These are phyloP conservation scores for Solanum virginianum DNA, from an alignment of 257 asterid species.

Conservation along the genomic window DNA sequence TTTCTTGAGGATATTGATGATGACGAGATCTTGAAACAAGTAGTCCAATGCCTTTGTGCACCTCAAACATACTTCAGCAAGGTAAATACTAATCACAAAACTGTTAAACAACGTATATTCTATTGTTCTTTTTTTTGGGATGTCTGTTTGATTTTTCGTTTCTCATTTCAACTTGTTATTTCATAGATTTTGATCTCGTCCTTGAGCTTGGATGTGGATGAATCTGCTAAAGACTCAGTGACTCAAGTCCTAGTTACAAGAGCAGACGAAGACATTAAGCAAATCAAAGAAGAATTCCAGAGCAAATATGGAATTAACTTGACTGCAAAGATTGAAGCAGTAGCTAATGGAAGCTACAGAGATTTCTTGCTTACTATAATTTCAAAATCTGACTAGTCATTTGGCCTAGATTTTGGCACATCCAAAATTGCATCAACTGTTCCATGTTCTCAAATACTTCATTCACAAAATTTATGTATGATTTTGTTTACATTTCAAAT, in stretches of 20 bases:
- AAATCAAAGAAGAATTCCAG: conserved; percentile 43
- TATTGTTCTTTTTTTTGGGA: neutral
- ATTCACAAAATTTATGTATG: neutral
- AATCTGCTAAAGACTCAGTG: conserved; percentile 37
- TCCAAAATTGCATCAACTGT: neutral
- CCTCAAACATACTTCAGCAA: conserved; percentile 48
- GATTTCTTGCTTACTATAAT: conserved; percentile 61
- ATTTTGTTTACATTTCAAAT: neutral
- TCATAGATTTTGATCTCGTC: conserved; percentile 43
- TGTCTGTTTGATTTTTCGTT: neutral
- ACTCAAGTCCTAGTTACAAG: conserved; percentile 53
- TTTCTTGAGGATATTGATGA: conserved; percentile 37
- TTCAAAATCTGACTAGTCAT: conserved; percentile 4
- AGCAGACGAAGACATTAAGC: conserved; percentile 63
- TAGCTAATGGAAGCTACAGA: conserved; percentile 57
- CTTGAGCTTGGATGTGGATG: conserved; percentile 32
- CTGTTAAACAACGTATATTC: neutral
- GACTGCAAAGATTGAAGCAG: conserved; percentile 42
- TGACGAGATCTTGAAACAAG: conserved; percentile 16
- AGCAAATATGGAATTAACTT: conserved; percentile 25
- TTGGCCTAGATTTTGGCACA: neutral
- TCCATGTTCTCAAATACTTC: neutral
- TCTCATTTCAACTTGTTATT: neutral
- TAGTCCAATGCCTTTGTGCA: conserved; percentile 52
- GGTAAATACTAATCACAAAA: conserved; percentile 16